These are phyloP conservation scores for Teratosphaeria epicoccoides DNA, from an alignment of 2,329 filamentous ascomycete genomes.

Conservation along the genomic window DNA sequence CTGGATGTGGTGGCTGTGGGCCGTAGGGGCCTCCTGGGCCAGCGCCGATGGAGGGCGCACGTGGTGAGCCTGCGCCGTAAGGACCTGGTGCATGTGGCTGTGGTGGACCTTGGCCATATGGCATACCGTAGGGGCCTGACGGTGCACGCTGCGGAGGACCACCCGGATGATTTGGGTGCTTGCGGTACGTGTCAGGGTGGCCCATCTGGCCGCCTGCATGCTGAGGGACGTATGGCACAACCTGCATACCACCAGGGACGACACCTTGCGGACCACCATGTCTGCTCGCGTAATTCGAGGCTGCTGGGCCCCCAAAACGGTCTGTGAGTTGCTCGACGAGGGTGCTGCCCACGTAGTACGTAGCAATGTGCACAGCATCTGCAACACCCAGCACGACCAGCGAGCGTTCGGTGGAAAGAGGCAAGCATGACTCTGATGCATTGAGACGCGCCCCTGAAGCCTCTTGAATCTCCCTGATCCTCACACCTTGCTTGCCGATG, in stretches of 20 bases:
- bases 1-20: constrained; percentile 16
- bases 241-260: constrained; percentile 95
- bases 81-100: constrained; percentile 44
- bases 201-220: constrained; percentile 82
- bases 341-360: constrained; percentile 98
- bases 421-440: constrained; percentile 87
- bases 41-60: constrained; percentile 64
- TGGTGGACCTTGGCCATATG: constrained; percentile 57
- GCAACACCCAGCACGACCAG: constrained; percentile 95
- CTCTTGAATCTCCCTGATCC: constrained; percentile 97
- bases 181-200: constrained; percentile 68
- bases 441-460: constrained; percentile 93
- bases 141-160: constrained; percentile 62
- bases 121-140: constrained; percentile 41
- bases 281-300: constrained; percentile 93
- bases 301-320: constrained; percentile 86
- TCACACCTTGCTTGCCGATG: constrained; percentile 90
- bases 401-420: constrained; percentile 92
- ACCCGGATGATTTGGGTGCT: constrained; percentile 56
- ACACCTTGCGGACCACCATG: constrained; percentile 88
- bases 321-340: constrained; percentile 94
- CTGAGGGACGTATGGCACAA: constrained; percentile 94
- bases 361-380: constrained; percentile 96
- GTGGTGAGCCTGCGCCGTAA: constrained; percentile 68
- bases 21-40: constrained; percentile 62